Evolutionary conservation across 2,329 filamentous ascomycete species (phyloP), one percentile per base, ranked within the genome.

Genomic region (Pseudogymnoascus sp.): DNA sequence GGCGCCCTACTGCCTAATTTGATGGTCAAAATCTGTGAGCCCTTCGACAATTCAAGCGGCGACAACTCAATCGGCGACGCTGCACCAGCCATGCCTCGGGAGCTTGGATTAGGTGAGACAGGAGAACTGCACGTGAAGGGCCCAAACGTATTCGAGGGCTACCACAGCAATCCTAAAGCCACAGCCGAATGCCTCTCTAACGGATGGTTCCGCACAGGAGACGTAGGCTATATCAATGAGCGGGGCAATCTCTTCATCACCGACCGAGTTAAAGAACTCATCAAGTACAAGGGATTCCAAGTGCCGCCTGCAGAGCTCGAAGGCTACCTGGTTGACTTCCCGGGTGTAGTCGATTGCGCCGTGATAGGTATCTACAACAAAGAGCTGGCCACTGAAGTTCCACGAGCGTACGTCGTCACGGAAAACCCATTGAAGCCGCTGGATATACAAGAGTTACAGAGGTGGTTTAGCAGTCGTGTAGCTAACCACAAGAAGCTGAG

Each of bases 201-300:
- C 67, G 90, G 90, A 1, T 96, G 86, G 79, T 96, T 96, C 80
- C 91, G 88, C 74, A 96, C 92, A 0, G 92, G 92, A 3, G 92
- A 96, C 70, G 85, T 96, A 40, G 89, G 90, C 6, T 87, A 89
- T 67, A 83, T 89, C 68, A 90, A 96, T 71, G 77, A 82, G 60
- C 81, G 89, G 59, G 89, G 89, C 50, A 89, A 95, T 71, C 89
- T 95, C 69, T 96, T 87, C 78, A 93, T 96, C 73, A 96, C 92
- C 0, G 93, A 96, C 72, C 87, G 92, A 7, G 79, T 90, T 41
- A 91, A 90, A 77, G 83, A 85, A 72, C 68, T 85, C 65, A 85
- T 86, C 70, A 81, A 81, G 69, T 81, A 81, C 67, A 82, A 89
- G 74, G 86, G 86, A 0, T 89, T 87, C 75, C 86, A 88, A 71